These are phyloP conservation scores for Ostreobium quekettii DNA, from an alignment of 139 green algal genomes.

Conservation along the genomic window DNA sequence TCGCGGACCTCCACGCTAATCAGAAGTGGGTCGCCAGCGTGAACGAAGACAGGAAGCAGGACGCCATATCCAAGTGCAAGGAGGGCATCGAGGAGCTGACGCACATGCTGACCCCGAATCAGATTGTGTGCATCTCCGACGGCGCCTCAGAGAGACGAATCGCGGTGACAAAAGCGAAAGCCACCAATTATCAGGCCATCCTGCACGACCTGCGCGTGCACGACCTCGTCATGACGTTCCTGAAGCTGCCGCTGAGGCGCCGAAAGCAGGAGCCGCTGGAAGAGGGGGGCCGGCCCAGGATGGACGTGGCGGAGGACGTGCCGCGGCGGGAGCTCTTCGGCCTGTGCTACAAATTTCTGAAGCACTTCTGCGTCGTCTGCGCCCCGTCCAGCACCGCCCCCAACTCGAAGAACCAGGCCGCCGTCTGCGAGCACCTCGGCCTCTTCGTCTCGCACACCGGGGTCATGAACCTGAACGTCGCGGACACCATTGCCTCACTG, in stretches of 20 bases:
- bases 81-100: slow-evolving; percentile 12
- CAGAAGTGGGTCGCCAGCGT: slow-evolving; percentile 16
- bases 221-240: slow-evolving; percentile 22
- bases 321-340: slow-evolving; percentile 14
- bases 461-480: slow-evolving; percentile 11
- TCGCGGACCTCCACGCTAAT: slow-evolving; percentile 15
- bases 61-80: background rate
- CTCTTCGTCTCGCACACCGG: slow-evolving; percentile 12
- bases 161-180: slow-evolving; percentile 14
- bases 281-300: background rate
- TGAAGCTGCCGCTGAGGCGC: slow-evolving; percentile 17
- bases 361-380: slow-evolving; percentile 22
- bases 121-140: background rate
- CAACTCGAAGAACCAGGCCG: slow-evolving; percentile 11
- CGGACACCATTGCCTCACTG: slow-evolving; percentile 19
- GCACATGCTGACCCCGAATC: slow-evolving; percentile 18
- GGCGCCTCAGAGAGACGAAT: background rate
- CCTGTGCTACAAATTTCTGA: slow-evolving; percentile 18
- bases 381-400: background rate
- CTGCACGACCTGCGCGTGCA: slow-evolving; percentile 21
- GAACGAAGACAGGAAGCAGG: background rate
- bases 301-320: slow-evolving; percentile 20
- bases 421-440: background rate
- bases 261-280: background rate
- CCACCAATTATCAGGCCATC: slow-evolving; percentile 25